Evolutionary conservation across 2,329 filamentous ascomycete species (phyloP).

Genomic region (Tothia fuscella): DNA sequence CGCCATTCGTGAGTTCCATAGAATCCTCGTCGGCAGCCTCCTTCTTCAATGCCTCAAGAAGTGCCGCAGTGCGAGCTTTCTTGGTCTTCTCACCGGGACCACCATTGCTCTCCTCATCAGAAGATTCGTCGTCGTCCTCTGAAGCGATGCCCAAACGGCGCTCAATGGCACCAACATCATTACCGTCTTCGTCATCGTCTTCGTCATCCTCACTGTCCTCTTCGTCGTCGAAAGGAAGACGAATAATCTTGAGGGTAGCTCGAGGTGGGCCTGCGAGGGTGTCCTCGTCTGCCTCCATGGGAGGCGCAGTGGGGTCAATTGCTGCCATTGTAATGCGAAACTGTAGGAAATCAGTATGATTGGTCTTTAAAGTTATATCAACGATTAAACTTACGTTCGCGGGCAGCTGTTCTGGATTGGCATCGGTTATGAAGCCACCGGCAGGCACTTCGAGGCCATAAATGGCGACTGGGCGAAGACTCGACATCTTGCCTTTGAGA

Average conservation of each 20-base stretch:
- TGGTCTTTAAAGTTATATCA: not conserved
- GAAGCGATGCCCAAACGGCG: slow-evolving; percentile 25
- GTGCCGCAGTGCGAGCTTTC: slow-evolving; percentile 68
- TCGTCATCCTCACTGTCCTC: slow-evolving; percentile 46
- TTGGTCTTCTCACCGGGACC: slow-evolving; percentile 86
- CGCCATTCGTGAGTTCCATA: slow-evolving; percentile 42
- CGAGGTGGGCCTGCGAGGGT: slow-evolving; percentile 50
- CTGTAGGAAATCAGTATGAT: slow-evolving; percentile 26
- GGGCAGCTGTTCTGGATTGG: slow-evolving; percentile 58
- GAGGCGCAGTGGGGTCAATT: slow-evolving; percentile 72
- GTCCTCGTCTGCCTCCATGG: slow-evolving; percentile 26
- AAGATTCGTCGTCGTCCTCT: slow-evolving; percentile 25
- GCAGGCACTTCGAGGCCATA: slow-evolving; percentile 88
- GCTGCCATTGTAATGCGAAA: slow-evolving; percentile 98
- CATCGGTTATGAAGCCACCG: slow-evolving; percentile 71
- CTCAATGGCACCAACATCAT: slow-evolving; percentile 27
- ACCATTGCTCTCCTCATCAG: slow-evolving; percentile 56
- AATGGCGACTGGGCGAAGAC: slow-evolving; percentile 54
- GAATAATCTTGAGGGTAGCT: slow-evolving; percentile 84
- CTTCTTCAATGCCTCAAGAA: slow-evolving; percentile 64
- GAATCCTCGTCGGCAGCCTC: slow-evolving; percentile 64
- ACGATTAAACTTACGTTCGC: slow-evolving; percentile 56
- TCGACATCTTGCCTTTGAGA: slow-evolving; percentile 25
- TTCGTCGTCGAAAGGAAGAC: slow-evolving; percentile 38
- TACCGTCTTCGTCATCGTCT: slow-evolving; percentile 34